Evolutionary conservation across 106 monocot genomes (phyloP), one percentile per base, ranked within the genome.

Genomic region (Posidonia australis): DNA sequence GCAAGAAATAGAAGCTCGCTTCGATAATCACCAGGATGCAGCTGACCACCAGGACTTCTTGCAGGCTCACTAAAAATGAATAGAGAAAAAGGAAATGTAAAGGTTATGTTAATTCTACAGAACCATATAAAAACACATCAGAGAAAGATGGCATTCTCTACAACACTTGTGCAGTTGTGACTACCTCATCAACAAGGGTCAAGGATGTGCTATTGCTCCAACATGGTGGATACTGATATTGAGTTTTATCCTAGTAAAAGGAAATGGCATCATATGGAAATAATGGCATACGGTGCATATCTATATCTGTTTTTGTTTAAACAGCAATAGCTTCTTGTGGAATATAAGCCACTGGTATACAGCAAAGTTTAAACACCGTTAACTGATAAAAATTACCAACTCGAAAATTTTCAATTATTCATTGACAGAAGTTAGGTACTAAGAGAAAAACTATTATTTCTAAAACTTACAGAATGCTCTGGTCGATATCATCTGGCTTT

Each of bases 1-100:
- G 85, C 87, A 64, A 98, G 84, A 81, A 77, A 43, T 44, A 87
- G 48, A 63, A 98, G 90, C 70, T 98, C 98, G 56, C 49, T 73
- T 72, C 52, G 81, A 44, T 81, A 79, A 73, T 74, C 70, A 65
- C 51, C 77, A 65, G 46, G 48, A 32, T 75, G 64, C 26, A 66
- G 57, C 53, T 49, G 67, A 67, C 28, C 42, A 23, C 46, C 21
- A 56, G 63, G 63, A 73, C 60, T 62, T 70, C 57, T 46, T 29
- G 71, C 46, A 31, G 69, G 78, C 17, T 74, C 79, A 18, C 93
- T 85, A 69, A 46, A 75, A 27, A 53, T 14, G 25, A 57, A 61
- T 7, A 41, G 13, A 61, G 27, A 43, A 44, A 64, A 18, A 72
- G 5, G 32, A 63, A 28, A 14, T 2, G n/a, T 18, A 51, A 62